Evolutionary conservation across 2,329 filamentous ascomycete species (phyloP).

Genomic region (Teratosphaeria epicoccoides): DNA sequence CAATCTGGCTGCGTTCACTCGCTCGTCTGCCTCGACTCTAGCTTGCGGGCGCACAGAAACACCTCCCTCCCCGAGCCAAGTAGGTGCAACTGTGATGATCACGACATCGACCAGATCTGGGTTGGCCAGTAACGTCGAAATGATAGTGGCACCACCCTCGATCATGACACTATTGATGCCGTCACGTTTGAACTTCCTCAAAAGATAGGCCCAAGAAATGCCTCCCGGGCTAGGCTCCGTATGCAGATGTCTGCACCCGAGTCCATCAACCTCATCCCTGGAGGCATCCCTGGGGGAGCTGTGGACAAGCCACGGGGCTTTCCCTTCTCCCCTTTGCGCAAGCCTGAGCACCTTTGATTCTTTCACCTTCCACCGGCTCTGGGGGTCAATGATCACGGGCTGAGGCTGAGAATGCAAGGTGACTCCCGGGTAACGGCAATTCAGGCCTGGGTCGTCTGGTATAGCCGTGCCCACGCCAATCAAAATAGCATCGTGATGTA

Average conservation of each 20-base stretch:
- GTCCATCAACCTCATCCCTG: background rate
- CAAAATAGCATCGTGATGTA: constrained; percentile 71
- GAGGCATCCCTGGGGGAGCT: constrained; percentile 7
- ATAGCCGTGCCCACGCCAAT: constrained; percentile 75
- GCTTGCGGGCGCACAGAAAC: constrained; percentile 65
- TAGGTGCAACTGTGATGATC: constrained; percentile 81
- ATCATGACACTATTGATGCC: constrained; percentile 76
- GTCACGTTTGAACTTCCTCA: constrained; percentile 47
- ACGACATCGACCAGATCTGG: constrained; percentile 60
- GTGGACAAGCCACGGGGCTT: constrained; percentile 63
- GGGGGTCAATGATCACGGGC: constrained; percentile 73
- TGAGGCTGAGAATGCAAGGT: constrained; percentile 54
- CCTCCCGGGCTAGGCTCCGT: constrained; percentile 22
- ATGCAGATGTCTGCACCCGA: constrained; percentile 1
- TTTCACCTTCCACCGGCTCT: constrained; percentile 56
- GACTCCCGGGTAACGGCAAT: constrained; percentile 47
- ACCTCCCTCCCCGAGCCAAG: constrained; percentile 75
- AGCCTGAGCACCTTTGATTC: constrained; percentile 53
- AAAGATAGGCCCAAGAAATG: constrained; percentile 51
- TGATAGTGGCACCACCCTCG: constrained; percentile 73
- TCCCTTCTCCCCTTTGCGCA: constrained; percentile 53
- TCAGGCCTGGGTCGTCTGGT: constrained; percentile 75
- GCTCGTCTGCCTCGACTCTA: constrained; percentile 36
- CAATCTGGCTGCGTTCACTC: constrained; percentile 52
- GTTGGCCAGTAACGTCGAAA: constrained; percentile 63